Base-by-base conservation (phyloP, 208 protist genomes). In the Phytomonas sp. region DNA sequence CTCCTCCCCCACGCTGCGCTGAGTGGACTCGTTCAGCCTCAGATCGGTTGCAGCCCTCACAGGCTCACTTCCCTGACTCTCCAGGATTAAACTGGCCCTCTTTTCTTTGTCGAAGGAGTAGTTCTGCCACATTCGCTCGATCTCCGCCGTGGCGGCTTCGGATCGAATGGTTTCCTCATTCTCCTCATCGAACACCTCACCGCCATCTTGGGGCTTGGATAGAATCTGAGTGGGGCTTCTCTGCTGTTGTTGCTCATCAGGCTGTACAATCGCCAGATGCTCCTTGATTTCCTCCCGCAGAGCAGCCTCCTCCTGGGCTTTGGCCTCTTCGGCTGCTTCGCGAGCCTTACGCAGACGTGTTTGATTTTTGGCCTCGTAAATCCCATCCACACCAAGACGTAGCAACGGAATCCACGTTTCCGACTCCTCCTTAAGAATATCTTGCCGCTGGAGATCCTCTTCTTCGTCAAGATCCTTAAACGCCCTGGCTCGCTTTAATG, bases 401-500 rank as follows among this genome's bases (percentile, higher is more conserved):
- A 78, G 66, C 8, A 89, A 66, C n/a, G 80, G 71, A 70, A 84
- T 60, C 80, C 80, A 84, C 37, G 62, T 66, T 20, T 67, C 31
- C 5, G 77, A 59, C 69, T 90, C 82, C 63, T 81, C 80, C 0
- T 67, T 73, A 33, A 81, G 72, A 32, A 92, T 74, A 17, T 76
- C 72, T 36, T 76, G 68, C 28, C 82, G 81, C 7, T 51, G 72
- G 8, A 67, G 62, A 5, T 34, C 53, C 64, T 82, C 78, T 17
- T 36, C 71, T 17, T 82, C 63, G 37, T 67, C 20, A 0, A 88
- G 46, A 8, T 83, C 75, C n/a, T 64, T 32, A 30, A 72, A 36
- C 3, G 40, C 40, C 9, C 40, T 51, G 40, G 40, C 9, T 20
- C 40, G 40, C 40, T 51, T 51, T 6, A 51, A 2, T 2, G 40